phyloP scores from a whole-genome alignment of 2,329 filamentous ascomycete genomes.

The Hymenotorrendiella dingleyae region DNA sequence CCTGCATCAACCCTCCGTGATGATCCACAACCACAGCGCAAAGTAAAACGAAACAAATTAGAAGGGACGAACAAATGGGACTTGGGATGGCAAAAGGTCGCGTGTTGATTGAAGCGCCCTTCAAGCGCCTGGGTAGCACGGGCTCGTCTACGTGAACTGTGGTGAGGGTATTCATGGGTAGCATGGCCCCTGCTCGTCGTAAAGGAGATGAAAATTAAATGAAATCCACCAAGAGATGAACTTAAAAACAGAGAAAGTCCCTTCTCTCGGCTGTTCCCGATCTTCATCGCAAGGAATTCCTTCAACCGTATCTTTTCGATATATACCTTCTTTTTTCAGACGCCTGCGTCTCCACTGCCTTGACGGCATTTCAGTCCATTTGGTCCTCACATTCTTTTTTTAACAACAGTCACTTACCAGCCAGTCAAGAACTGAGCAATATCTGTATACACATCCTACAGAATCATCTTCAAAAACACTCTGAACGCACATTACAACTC shows the following conservation, averaged over 20 bases:
- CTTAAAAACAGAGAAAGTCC: neutral
- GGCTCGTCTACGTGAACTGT: no score
- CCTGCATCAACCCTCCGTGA: neutral
- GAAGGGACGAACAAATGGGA: neutral
- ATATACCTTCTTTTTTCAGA: constrained; percentile 1
- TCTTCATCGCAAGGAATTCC: constrained; percentile 1
- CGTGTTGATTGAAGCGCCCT: neutral
- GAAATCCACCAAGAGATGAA: no score
- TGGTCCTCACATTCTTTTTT: neutral
- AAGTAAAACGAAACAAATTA: constrained; percentile 8
- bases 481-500: neutral
- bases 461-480: neutral
- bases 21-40: constrained; percentile 2
- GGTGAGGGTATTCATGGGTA: no score
- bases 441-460: neutral
- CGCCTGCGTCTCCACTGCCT: constrained; percentile 1
- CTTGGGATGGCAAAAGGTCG: neutral
- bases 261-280: neutral
- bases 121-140: no score
- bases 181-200: neutral
- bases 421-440: constrained; percentile 2
- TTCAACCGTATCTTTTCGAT: neutral
- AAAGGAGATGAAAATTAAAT: no score
- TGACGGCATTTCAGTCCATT: constrained; percentile 5
- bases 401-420: neutral